These are phyloP conservation scores for Boletus vermiculosoides DNA, from an alignment of 768 basidiomycete species.

Conservation along the genomic window DNA sequence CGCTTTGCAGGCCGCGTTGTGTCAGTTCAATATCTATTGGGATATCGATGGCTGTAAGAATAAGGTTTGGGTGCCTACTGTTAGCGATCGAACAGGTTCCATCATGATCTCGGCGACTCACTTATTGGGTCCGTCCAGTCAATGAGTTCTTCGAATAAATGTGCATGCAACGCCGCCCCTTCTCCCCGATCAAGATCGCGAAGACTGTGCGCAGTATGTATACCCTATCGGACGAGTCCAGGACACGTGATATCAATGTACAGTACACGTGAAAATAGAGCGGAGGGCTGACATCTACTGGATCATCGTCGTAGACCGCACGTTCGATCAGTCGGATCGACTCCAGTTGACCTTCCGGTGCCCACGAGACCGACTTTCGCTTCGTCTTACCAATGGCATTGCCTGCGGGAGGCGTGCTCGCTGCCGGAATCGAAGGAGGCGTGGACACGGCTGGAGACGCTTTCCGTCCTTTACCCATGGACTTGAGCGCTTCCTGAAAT, in stretches of 20 bases:
- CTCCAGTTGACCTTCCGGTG: slow-evolving; percentile 70
- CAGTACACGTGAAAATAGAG: slow-evolving; percentile 41
- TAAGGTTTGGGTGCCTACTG: slow-evolving; percentile 3
- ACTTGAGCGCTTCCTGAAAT: slow-evolving; percentile 79
- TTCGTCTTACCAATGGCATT: slow-evolving; percentile 51
- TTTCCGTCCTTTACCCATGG: slow-evolving; percentile 61
- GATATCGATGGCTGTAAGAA: slow-evolving; percentile 56
- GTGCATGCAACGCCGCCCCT: slow-evolving; percentile 80
- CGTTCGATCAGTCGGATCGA: slow-evolving; percentile 77
- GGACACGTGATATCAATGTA: slow-evolving; percentile 51
- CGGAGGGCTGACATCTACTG: slow-evolving; percentile 72
- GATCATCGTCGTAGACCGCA: slow-evolving; percentile 88
- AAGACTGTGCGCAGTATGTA: slow-evolving; percentile 65
- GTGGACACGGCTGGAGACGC: slow-evolving; percentile 63
- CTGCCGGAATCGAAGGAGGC: slow-evolving; percentile 44
- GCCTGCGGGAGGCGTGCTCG: slow-evolving; percentile 35
- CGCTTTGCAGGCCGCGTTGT: slow-evolving; percentile 63
- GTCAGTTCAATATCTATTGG: slow-evolving; percentile 53
- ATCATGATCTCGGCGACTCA: slow-evolving; percentile 44
- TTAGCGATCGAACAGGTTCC: slow-evolving; percentile 21
- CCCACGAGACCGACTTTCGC: slow-evolving; percentile 80
- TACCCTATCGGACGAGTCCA: slow-evolving; percentile 56
- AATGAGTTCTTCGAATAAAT: slow-evolving; percentile 79
- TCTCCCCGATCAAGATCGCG: slow-evolving; percentile 88
- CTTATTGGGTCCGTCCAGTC: slow-evolving; percentile 84